A percentile compares a stretch with the other conserved stretches of the same genome.
Evolutionary conservation across 441 rosid genomes (phyloP).

Genomic region (Erodium trifolium): DNA sequence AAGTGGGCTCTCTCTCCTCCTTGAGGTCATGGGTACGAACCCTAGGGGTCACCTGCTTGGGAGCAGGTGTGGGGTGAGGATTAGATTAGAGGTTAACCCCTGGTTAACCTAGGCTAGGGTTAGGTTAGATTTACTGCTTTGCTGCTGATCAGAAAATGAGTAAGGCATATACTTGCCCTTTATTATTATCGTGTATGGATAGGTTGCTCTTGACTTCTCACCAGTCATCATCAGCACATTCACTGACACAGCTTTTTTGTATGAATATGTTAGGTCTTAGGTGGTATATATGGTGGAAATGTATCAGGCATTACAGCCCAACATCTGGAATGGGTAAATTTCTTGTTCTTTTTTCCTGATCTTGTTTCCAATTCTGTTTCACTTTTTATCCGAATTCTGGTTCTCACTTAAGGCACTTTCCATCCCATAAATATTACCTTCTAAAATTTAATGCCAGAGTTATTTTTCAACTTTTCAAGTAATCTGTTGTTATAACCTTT

Average conservation of each 20-base stretch:
- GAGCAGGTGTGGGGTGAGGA: too few species aligned
- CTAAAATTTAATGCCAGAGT: neutral
- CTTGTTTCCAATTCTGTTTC: conserved; percentile 3
- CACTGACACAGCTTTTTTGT: neutral
- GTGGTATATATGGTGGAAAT: conserved; percentile 73
- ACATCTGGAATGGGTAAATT: conserved; percentile 85
- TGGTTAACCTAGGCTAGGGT: too few species aligned
- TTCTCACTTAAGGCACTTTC: neutral
- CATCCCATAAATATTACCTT: neutral
- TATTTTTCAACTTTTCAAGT: neutral
- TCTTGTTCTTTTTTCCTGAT: conserved; percentile 16
- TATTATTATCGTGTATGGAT: neutral
- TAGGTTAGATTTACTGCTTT: too few species aligned
- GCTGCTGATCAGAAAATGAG: too few species aligned
- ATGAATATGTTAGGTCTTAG: conserved; percentile 56
- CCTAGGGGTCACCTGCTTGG: too few species aligned
- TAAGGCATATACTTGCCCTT: neutral
- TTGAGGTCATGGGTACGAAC: too few species aligned
- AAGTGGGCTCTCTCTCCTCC: too few species aligned
- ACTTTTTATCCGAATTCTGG: neutral
- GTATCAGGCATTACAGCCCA: conserved; percentile 84
- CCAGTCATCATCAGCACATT: neutral
- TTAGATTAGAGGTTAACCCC: too few species aligned
- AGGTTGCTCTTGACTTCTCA: neutral
- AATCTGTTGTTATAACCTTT: neutral